Percentiles rank a stretch among this genome's conserved stretches.
Conservation (phyloP, 768 basidiomycete genomes). For the Boletus reticuloceps region DNA sequence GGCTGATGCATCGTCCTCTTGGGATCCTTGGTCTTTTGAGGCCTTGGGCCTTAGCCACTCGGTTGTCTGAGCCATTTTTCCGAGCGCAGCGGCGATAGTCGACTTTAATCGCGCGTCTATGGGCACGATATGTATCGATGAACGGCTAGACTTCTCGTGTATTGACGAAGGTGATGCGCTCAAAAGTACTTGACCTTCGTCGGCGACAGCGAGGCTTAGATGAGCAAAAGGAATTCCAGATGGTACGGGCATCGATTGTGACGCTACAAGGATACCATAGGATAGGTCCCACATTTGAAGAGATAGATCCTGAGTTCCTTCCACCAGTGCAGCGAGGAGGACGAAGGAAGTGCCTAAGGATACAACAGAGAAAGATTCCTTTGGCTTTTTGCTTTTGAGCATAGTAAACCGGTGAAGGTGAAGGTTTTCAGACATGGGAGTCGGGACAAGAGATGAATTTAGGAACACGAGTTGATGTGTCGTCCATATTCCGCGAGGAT, state of each 20-base stretch:
- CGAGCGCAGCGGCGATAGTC: constrained; percentile 62
- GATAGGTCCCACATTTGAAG: constrained; percentile 69
- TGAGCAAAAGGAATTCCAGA: constrained; percentile 35
- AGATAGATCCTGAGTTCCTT: constrained; percentile 39
- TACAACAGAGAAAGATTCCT: constrained; percentile 36
- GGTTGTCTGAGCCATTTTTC: constrained; percentile 42
- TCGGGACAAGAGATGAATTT: constrained; percentile 23
- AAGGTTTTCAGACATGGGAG: constrained; percentile 23
- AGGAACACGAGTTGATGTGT: constrained; percentile 32
- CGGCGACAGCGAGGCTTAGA: constrained; percentile 32
- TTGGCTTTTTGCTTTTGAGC: constrained; percentile 5
- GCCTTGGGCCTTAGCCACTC: constrained; percentile 41
- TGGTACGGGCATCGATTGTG: constrained; percentile 50
- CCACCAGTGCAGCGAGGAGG: constrained; percentile 47
- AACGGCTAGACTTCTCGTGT: constrained; percentile 30
- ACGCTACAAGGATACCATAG: constrained; percentile 61
- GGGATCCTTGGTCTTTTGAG: neutral
- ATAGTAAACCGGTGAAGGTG: constrained; percentile 18
- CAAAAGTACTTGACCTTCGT: constrained; percentile 51
- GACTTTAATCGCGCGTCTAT: constrained; percentile 51
- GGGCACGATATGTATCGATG: constrained; percentile 61
- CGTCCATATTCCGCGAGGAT: constrained; percentile 43
- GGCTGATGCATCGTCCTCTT: constrained; percentile 19
- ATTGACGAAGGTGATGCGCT: constrained; percentile 40
- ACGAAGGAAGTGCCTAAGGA: constrained; percentile 58